phyloP scores from a whole-genome alignment of 495 filamentous ascomycete species.

The Aspergillus affinis region DNA sequence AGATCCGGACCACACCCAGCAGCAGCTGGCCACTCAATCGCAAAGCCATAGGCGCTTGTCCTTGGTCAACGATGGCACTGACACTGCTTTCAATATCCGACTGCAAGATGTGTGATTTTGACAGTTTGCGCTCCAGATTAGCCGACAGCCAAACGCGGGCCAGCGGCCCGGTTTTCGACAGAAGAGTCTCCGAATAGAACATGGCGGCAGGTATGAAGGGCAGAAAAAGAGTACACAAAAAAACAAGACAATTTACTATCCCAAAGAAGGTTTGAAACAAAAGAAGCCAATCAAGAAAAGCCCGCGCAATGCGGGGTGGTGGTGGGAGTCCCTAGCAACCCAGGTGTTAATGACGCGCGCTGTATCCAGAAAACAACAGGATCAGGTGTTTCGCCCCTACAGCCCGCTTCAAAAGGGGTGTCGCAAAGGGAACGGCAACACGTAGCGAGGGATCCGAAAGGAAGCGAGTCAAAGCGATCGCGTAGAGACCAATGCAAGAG shows the following conservation, averaged over 20 bases:
- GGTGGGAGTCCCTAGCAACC: constrained; percentile 30
- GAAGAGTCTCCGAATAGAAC: constrained; percentile 97
- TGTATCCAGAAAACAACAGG: constrained; percentile 39
- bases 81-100: constrained; percentile 92
- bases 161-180: constrained; percentile 94
- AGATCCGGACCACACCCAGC: constrained; percentile 94
- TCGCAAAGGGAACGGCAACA: background rate
- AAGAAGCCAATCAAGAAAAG: constrained; percentile 16
- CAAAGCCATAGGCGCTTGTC: constrained; percentile 92
- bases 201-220: constrained; percentile 51
- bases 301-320: constrained; percentile 43
- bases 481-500: constrained; percentile 9
- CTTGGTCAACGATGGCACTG: constrained; percentile 87
- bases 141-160: constrained; percentile 97
- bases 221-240: constrained; percentile 11
- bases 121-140: constrained; percentile 95
- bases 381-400: constrained; percentile 20
- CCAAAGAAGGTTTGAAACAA: constrained; percentile 11
- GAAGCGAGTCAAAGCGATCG: constrained; percentile 5
- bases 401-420: constrained; percentile 8
- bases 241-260: constrained; percentile 5
- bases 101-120: constrained; percentile 89
- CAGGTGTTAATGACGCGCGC: constrained; percentile 33
- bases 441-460: background rate
- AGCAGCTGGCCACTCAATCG: constrained; percentile 91